These are phyloP conservation scores for Tephrocybe rancida DNA, from an alignment of 768 basidiomycete genomes.

Conservation along the genomic window DNA sequence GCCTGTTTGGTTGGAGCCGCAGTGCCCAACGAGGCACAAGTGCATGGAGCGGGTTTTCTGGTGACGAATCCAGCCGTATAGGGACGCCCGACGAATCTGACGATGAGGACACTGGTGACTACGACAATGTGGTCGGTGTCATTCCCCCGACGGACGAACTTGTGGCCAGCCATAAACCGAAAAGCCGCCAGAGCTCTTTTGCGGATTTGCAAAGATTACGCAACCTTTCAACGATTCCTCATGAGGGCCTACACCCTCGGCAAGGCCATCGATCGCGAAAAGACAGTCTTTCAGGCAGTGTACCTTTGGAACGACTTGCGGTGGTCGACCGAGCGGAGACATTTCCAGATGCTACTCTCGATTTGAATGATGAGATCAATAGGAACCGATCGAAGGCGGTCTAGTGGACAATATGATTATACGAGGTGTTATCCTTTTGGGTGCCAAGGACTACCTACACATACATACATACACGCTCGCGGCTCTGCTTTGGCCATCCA, in stretches of 20 bases:
- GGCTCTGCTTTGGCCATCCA: not conserved
- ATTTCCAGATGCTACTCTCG: constrained; percentile 66
- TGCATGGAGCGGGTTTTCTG: constrained; percentile 71
- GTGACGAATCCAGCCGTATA: constrained; percentile 62
- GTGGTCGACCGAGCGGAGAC: constrained; percentile 55
- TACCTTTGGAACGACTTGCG: constrained; percentile 66
- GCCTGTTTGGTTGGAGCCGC: constrained; percentile 89
- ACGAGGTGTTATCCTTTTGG: not conserved
- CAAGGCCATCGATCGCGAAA: constrained; percentile 53
- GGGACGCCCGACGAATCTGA: constrained; percentile 79
- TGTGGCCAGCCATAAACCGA: constrained; percentile 40
- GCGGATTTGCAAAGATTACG: constrained; percentile 80
- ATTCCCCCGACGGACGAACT: constrained; percentile 55
- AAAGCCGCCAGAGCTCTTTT: constrained; percentile 73
- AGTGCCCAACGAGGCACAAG: constrained; percentile 80
- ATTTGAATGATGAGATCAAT: constrained; percentile 65
- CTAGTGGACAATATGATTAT: constrained; percentile 9
- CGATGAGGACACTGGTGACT: constrained; percentile 88
- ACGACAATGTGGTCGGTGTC: constrained; percentile 82
- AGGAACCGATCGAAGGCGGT: constrained; percentile 31
- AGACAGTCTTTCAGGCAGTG: constrained; percentile 64
- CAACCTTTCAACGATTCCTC: constrained; percentile 23
- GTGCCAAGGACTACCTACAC: not conserved
- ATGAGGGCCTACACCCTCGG: constrained; percentile 47
- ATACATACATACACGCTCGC: not conserved